These are phyloP conservation scores for Suillus weaverae DNA, from an alignment of 768 basidiomycete genomes.

Conservation along the genomic window DNA sequence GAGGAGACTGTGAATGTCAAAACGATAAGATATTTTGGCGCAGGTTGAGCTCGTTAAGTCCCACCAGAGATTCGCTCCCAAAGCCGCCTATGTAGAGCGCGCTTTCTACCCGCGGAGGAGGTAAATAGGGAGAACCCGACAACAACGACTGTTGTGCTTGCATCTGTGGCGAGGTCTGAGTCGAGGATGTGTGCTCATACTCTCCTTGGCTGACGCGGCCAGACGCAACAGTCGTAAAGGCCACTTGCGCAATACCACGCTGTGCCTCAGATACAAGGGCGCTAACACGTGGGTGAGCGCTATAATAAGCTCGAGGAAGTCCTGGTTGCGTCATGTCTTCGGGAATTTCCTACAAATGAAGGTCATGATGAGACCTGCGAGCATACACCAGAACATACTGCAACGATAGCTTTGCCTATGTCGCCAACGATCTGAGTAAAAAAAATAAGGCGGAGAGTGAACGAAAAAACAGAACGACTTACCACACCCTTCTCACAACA, in stretches of 20 bases:
- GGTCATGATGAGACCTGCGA: conserved; percentile 7
- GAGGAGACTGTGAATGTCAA: conserved; percentile 14
- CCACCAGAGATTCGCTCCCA: conserved; percentile 8
- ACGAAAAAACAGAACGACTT: conserved; percentile 15
- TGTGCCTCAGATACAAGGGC: conserved; percentile 63
- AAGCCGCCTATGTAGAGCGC: conserved; percentile 25
- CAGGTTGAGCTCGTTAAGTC: conserved; percentile 9
- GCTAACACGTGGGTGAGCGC: conserved; percentile 62
- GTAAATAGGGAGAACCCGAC: conserved; percentile 22
- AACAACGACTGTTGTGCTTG: conserved; percentile 3
- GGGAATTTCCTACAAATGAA: conserved; percentile 62
- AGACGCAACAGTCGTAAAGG: conserved; percentile 43
- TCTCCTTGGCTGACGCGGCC: conserved; percentile 11
- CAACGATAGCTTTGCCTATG: conserved; percentile 47
- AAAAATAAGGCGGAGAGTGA: background rate
- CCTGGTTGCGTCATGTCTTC: conserved; percentile 82
- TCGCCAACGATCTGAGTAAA: conserved; percentile 45
- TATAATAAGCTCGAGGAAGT: conserved; percentile 69
- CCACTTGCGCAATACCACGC: conserved; percentile 52
- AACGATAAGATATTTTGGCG: conserved; percentile 18
- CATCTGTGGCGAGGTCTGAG: conserved; percentile 7
- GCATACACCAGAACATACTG: conserved; percentile 26
- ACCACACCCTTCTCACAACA: conserved; percentile 78
- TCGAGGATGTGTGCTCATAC: conserved; percentile 11
- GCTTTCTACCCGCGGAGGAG: conserved; percentile 35